Evolutionary conservation across 2,329 filamentous ascomycete genomes (phyloP).

Genomic region (Arthrobotrys megalospora): DNA sequence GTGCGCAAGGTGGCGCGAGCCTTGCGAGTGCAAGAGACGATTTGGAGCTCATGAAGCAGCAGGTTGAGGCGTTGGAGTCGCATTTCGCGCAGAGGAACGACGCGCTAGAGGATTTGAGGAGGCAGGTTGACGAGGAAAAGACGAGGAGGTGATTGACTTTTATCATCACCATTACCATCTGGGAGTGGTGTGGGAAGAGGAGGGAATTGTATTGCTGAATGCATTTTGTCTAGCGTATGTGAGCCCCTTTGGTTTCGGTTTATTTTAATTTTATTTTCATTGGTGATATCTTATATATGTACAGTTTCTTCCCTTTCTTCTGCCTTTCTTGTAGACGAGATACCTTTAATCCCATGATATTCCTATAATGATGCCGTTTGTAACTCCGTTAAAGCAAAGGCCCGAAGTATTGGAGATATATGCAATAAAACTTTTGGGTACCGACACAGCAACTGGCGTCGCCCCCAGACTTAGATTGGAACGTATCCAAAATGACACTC

Average conservation of each 20-base stretch:
- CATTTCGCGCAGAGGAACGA: constrained; percentile 84
- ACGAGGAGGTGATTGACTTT: constrained; percentile 66
- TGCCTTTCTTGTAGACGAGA: constrained; percentile 37
- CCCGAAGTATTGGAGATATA: neutral
- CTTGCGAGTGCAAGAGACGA: constrained; percentile 83
- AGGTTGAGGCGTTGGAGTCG: constrained; percentile 88
- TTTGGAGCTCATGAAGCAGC: constrained; percentile 89
- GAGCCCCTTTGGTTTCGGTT: constrained; percentile 26
- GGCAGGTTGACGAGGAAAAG: constrained; percentile 91
- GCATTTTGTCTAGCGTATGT: constrained; percentile 52
- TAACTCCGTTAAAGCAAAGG: constrained; percentile 7
- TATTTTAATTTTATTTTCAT: constrained; percentile 25
- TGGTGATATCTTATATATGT: constrained; percentile 44
- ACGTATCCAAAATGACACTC: neutral
- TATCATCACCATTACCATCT: neutral
- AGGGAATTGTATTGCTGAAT: constrained; percentile 11
- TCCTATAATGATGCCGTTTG: constrained; percentile 22
- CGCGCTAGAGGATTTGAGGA: constrained; percentile 80
- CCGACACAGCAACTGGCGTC: neutral
- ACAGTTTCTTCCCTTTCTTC: constrained; percentile 25
- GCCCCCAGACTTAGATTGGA: neutral
- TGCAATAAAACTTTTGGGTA: neutral
- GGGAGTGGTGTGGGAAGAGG: neutral
- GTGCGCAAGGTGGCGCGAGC: constrained; percentile 78
- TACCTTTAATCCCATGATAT: constrained; percentile 55